These are phyloP conservation scores for Tetracentron sinense DNA, from an alignment of 164 flowering plant species.

Conservation along the genomic window DNA sequence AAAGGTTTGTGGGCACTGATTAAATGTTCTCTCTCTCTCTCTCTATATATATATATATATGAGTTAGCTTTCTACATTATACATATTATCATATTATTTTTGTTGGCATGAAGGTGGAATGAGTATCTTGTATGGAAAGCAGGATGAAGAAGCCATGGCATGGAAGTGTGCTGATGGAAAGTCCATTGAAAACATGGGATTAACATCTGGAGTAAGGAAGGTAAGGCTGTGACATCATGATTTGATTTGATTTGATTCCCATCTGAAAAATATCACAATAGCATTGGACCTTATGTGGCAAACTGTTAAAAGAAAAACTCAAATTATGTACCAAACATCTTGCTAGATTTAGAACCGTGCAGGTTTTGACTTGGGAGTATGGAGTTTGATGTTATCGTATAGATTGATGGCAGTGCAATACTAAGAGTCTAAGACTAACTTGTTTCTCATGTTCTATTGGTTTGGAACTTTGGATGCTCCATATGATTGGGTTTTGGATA, in stretches of 20 bases:
- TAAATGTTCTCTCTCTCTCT: slow-evolving; percentile 6
- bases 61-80: not conserved
- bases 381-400: too few species aligned
- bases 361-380: too few species aligned
- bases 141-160: slow-evolving; percentile 19
- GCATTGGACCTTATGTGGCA: too few species aligned
- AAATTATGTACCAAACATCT: too few species aligned
- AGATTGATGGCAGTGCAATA: too few species aligned
- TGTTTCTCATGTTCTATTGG: too few species aligned
- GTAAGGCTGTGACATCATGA: slow-evolving; percentile 27
- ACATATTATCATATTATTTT: slow-evolving; percentile 4
- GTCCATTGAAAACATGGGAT: slow-evolving; percentile 66
- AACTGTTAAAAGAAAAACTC: too few species aligned
- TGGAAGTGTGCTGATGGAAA: slow-evolving; percentile 62
- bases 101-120: slow-evolving; percentile 43
- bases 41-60: slow-evolving; percentile 1
- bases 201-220: slow-evolving; percentile 95
- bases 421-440: too few species aligned
- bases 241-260: not conserved
- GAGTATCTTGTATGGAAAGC: slow-evolving; percentile 23
- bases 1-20: slow-evolving; percentile 45
- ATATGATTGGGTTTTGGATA: not conserved
- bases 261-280: too few species aligned
- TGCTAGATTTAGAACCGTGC: too few species aligned
- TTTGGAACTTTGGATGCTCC: too few species aligned